Evolutionary conservation across 495 filamentous ascomycete species (phyloP), one percentile per base, ranked within the genome.

Genomic region (Penicillium riverlandense): DNA sequence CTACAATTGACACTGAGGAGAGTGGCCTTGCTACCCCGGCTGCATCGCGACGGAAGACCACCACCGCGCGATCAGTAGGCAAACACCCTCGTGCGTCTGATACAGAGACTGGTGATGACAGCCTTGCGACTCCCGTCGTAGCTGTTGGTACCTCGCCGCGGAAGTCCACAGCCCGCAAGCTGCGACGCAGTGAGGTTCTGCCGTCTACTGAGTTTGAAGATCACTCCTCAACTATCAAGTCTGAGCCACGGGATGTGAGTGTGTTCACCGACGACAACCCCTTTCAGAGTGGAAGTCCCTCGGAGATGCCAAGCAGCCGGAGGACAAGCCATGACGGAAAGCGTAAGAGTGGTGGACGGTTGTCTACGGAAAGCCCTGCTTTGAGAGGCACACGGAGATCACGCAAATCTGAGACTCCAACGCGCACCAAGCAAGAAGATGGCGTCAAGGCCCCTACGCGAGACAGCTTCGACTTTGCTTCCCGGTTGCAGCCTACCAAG

Each of bases 261-360:
- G 76, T 85, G 47, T 95, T 97, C 64, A 84, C 82, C 29, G 71
- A 78, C 54, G 90, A 97, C 38, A 98, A 98, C 55, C 91, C 92
- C 1, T 98, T 98, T 54, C 92, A 98, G 59, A 92, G 87, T 55
- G 90, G 88, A 11, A 79, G 78, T 48, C 78, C 82, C 7, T 78
- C 79, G 1, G 62, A 58, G 37, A 61, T 58, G 13, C 59, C 51
- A 28, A 49, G 49, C 28, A 60, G 47, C 16, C 47, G 63, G 45
- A 53, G 53, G 40, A 51, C 47, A 42, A 76, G 62, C 42, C 55
- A 58, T 14, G 75, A 77, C 35, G 59, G 69, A 22, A 77, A 68
- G 44, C 61, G 73, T 8, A 77, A 71, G 57, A 80, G 72, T 50
- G 62, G 59, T 28, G 65, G 68, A 13, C 57, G 64, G 4, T 40